phyloP scores from a whole-genome alignment of 345 rosid species.

The Acer yangbiense region DNA sequence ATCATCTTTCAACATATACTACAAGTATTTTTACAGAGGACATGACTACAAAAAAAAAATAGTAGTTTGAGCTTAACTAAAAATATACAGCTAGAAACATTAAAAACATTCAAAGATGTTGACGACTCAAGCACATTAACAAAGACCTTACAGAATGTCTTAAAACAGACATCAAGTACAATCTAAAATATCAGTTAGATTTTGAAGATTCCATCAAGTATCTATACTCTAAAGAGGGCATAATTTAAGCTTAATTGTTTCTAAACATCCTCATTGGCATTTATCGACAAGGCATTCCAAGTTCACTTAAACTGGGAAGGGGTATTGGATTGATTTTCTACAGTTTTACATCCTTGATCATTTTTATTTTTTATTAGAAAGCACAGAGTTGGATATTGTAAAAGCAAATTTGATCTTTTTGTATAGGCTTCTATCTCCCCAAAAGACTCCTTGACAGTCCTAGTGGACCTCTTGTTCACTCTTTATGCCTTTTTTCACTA shows the following conservation, averaged over 20 bases:
- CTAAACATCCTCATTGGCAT: background rate
- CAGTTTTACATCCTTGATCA: background rate
- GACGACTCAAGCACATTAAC: background rate
- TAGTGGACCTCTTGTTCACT: background rate
- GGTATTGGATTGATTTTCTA: background rate
- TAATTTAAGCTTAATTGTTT: background rate
- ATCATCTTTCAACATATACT: slow-evolving; percentile 2
- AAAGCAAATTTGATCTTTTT: background rate
- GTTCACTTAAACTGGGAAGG: background rate
- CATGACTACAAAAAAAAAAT: background rate
- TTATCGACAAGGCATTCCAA: background rate
- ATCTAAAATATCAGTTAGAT: background rate
- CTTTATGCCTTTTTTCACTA: background rate
- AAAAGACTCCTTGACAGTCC: background rate
- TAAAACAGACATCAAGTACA: background rate
- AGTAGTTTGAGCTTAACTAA: background rate
- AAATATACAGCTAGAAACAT: background rate
- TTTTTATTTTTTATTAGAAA: background rate
- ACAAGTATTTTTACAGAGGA: background rate
- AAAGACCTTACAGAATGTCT: background rate
- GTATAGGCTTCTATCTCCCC: background rate
- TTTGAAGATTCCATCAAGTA: slow-evolving; percentile 1
- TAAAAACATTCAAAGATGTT: background rate
- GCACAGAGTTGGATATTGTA: background rate
- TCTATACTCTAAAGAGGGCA: background rate